Evolutionary conservation across 495 filamentous ascomycete genomes (phyloP).

Genomic region (Margaritispora aquatica): DNA sequence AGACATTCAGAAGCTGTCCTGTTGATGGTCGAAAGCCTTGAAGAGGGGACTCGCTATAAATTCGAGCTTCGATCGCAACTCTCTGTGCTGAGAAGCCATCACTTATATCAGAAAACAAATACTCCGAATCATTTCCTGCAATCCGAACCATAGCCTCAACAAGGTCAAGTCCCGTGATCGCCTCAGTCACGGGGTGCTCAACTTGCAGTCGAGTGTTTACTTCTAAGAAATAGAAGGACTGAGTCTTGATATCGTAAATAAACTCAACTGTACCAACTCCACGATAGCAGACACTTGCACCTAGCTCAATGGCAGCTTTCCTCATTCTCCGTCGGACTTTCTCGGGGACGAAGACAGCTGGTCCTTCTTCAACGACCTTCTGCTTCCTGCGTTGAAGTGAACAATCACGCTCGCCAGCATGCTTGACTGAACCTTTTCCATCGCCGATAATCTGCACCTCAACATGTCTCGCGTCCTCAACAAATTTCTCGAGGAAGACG

Average conservation of each 20-base stretch:
- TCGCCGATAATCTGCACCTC: conserved; percentile 71
- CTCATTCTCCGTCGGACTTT: background rate
- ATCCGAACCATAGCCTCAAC: conserved; percentile 39
- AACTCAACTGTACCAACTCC: conserved; percentile 60
- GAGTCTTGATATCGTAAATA: conserved; percentile 52
- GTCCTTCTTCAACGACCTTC: conserved; percentile 42
- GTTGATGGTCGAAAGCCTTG: conserved; percentile 51
- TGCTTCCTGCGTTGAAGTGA: conserved; percentile 63
- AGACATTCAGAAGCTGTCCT: conserved; percentile 49
- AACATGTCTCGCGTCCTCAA: conserved; percentile 43
- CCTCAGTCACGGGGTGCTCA: conserved; percentile 60
- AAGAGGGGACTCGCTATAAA: conserved; percentile 57
- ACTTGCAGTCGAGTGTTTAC: conserved; percentile 66
- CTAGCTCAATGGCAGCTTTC: conserved; percentile 40
- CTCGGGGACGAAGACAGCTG: background rate
- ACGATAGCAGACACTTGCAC: conserved; percentile 47
- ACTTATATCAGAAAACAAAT: background rate
- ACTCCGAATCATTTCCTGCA: background rate
- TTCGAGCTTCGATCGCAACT: conserved; percentile 51
- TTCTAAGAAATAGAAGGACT: conserved; percentile 59
- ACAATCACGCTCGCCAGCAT: conserved; percentile 52
- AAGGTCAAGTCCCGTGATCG: conserved; percentile 52
- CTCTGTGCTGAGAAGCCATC: background rate
- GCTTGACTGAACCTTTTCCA: conserved; percentile 45
- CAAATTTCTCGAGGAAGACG: conserved; percentile 21